These are phyloP conservation scores for Pisolithus thermaeus DNA, from an alignment of 1,284 basidiomycete species.

Conservation along the genomic window DNA sequence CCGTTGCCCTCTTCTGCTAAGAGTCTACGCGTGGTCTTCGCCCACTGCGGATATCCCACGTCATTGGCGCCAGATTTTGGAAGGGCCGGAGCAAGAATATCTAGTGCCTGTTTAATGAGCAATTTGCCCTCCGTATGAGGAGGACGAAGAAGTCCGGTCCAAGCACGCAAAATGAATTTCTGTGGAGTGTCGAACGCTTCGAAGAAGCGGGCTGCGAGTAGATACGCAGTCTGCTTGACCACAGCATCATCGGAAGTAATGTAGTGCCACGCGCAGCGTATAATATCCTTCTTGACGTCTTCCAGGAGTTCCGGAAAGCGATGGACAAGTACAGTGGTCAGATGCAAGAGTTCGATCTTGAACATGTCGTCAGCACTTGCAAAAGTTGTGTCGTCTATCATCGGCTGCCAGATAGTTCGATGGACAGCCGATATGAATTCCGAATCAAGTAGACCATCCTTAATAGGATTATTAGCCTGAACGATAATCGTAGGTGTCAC, in stretches of 20 bases:
- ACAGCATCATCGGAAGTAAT: conserved; percentile 84
- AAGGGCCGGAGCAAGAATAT: conserved; percentile 88
- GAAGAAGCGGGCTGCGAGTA: conserved; percentile 94
- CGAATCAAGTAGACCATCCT: conserved; percentile 60
- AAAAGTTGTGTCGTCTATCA: conserved; percentile 56
- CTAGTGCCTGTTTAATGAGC: conserved; percentile 83
- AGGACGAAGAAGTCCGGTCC: conserved; percentile 87
- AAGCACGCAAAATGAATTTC: conserved; percentile 94
- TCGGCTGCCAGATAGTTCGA: conserved; percentile 75
- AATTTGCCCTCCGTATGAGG: conserved; percentile 78
- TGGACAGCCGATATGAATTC: conserved; percentile 71
- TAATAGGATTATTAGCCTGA: conserved; percentile 56
- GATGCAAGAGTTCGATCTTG: conserved; percentile 86
- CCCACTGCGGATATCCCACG: conserved; percentile 78
- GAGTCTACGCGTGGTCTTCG: conserved; percentile 80
- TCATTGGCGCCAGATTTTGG: conserved; percentile 54
- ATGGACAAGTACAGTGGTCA: conserved; percentile 89
- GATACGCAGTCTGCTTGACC: conserved; percentile 92
- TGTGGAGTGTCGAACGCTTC: conserved; percentile 85
- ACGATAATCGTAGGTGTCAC: conserved; percentile 87
- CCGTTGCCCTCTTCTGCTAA: conserved; percentile 87
- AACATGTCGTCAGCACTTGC: conserved; percentile 72
- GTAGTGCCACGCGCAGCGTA: conserved; percentile 93
- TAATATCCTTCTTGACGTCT: conserved; percentile 88
- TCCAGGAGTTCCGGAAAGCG: conserved; percentile 74